Evolutionary conservation across 345 rosid species (phyloP), one percentile per base, ranked within the genome.

Genomic region (Populus davidiana): DNA sequence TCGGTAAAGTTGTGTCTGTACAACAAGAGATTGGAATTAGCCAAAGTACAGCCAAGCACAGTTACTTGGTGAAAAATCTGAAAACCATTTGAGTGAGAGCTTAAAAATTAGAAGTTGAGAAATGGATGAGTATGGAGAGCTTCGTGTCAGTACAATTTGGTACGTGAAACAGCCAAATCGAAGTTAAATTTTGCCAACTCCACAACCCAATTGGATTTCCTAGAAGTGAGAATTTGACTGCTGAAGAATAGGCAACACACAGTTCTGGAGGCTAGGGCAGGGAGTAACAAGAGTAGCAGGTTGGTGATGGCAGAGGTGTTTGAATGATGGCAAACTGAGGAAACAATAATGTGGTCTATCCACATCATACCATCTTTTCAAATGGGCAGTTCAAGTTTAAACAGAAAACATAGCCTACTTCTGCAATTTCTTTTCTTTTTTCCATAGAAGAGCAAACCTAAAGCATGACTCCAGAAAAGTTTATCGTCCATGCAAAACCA

Each of bases 1-100:
- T 75, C 94, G 97, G 85, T 90, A 87, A 78, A 93, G 89, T 83
- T 96, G 99, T 65, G 84, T 81, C 99, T 96, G 96, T 79, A 91
- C 61, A 81, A 78, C 61, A 83, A 67, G 43, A 2, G 39, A 56
- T 27, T 50, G 14, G 18, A 67, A 72, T 78, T 64, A 79, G 67
- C 73, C 36, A 44, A 71, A 54, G 8, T 5, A 64, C 6, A 62
- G 56, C 31, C 72, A 64, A 38, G 49, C 35, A 21, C 35, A 35
- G 5, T 62, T 29, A 70, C 14, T 11, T 14, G 25, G 54, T n/a
- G 61, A 43, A 17, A 14, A 70, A 65, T 38, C 35, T 50, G 39
- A 49, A 50, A 71, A 17, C 25, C 10, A 35, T 36, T 72, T 31
- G 3, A 2, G 5, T 33, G 25, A 12, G 44, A 41, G 54, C 67